Conservation (phyloP, 2,329 filamentous ascomycete genomes). For the Epicoccum sorghinum region DNA sequence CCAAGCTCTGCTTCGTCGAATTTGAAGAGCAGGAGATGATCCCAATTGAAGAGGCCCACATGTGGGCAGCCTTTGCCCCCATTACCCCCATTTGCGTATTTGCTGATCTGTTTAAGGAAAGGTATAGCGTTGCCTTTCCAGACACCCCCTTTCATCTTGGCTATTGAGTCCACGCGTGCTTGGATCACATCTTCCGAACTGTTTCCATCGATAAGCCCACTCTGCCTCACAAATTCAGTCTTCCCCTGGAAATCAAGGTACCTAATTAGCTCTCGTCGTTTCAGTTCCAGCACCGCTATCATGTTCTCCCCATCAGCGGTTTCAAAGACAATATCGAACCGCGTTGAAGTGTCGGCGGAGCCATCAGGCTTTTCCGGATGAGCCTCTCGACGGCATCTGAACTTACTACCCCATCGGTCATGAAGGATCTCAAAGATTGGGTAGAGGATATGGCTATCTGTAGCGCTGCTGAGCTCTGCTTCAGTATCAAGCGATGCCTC, state of each 20-base stretch:
- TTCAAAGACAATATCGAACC: not conserved
- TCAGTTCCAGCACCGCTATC: not conserved
- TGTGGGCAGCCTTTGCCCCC: no score
- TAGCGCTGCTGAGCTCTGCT: not conserved
- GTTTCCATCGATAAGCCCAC: no score
- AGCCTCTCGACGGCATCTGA: no score
- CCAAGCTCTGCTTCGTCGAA: not conserved
- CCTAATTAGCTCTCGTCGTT: no score
- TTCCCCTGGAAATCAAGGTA: no score
- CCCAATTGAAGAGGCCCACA: not conserved
- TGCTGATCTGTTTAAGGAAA: no score
- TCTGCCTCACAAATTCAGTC: no score
- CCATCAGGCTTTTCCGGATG: not conserved
- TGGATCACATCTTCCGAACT: no score
- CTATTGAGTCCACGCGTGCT: no score
- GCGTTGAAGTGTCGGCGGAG: not conserved
- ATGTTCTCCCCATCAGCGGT: not conserved
- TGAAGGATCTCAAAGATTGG: not conserved
- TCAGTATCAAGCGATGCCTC: not conserved
- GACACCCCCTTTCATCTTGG: no score
- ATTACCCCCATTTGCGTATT: no score
- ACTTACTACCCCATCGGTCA: not conserved
- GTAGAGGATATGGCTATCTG: not conserved
- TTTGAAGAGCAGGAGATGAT: not conserved
- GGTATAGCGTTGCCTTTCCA: no score